phyloP scores from a whole-genome alignment of 1,139 yeast species.

The Yamadazyma aaseri region DNA sequence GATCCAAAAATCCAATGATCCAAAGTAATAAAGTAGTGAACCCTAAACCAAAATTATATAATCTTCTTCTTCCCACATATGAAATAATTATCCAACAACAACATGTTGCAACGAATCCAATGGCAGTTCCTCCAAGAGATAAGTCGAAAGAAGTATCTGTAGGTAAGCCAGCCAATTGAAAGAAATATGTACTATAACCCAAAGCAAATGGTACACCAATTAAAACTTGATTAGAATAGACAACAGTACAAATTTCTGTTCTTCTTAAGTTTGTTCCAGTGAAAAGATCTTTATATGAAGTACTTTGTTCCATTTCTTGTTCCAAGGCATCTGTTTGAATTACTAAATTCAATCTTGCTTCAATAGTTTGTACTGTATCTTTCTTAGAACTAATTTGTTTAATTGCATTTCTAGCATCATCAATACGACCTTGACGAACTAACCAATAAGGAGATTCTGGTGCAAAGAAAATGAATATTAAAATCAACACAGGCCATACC shows the following conservation, averaged over 20 bases:
- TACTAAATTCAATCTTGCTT: slow-evolving; percentile 18
- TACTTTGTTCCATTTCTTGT: slow-evolving; percentile 12
- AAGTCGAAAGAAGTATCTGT: slow-evolving; percentile 21
- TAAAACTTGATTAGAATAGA: slow-evolving; percentile 22
- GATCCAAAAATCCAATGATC: slow-evolving; percentile 1
- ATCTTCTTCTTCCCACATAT: slow-evolving; percentile 21
- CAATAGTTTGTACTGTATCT: slow-evolving; percentile 13
- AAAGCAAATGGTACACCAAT: slow-evolving; percentile 21
- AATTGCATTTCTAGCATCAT: slow-evolving; percentile 18
- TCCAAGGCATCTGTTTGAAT: slow-evolving; percentile 19
- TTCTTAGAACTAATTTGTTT: slow-evolving; percentile 16
- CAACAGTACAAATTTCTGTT: slow-evolving; percentile 23
- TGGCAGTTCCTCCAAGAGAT: slow-evolving; percentile 25
- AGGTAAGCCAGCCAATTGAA: slow-evolving; percentile 21
- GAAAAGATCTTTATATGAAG: slow-evolving; percentile 16
- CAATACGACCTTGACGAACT: slow-evolving; percentile 19
- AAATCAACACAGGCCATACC: slow-evolving; percentile 22
- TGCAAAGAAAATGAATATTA: slow-evolving; percentile 18
- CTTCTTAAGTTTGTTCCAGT: slow-evolving; percentile 21
- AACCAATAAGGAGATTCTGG: slow-evolving; percentile 14
- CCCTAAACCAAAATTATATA: slow-evolving; percentile 21
- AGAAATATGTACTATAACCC: slow-evolving; percentile 23
- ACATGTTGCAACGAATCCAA: slow-evolving; percentile 16
- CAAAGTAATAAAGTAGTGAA: background rate
- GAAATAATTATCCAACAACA: slow-evolving; percentile 21